These are phyloP conservation scores for Paspalum notatum DNA, from an alignment of 176 grass and related monocot species.

Conservation along the genomic window DNA sequence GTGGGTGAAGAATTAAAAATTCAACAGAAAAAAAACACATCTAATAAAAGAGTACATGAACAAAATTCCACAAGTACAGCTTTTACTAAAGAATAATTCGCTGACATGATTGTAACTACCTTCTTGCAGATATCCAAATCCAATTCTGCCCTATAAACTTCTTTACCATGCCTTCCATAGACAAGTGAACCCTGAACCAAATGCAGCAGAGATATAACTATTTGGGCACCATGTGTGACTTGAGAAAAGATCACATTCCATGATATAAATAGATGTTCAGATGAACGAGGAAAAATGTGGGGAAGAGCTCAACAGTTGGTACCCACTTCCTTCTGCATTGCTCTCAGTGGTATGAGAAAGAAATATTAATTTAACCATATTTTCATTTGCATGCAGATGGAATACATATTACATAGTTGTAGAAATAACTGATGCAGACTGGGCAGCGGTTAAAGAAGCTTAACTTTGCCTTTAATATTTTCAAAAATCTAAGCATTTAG, in stretches of 20 bases:
- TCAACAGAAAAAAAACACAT: slow-evolving; percentile 12
- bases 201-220: slow-evolving; percentile 19
- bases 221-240: background rate
- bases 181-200: slow-evolving; percentile 79
- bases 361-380: background rate
- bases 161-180: slow-evolving; percentile 67
- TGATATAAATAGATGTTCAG: slow-evolving; percentile 9
- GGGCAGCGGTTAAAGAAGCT: slow-evolving; percentile 10
- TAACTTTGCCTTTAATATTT: background rate
- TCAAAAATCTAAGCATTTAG: background rate
- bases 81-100: slow-evolving; percentile 20
- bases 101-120: slow-evolving; percentile 51
- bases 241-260: background rate
- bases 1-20: background rate
- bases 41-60: background rate
- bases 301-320: background rate
- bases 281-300: slow-evolving; percentile 19
- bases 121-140: slow-evolving; percentile 77
- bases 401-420: slow-evolving; percentile 5
- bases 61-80: slow-evolving; percentile 5
- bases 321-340: slow-evolving; percentile 10
- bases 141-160: slow-evolving; percentile 73
- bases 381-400: background rate
- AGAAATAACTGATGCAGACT: slow-evolving; percentile 35
- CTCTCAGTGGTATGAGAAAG: background rate